Conservation (phyloP, 139 green algal species). For the Chlorella sp. region DNA sequence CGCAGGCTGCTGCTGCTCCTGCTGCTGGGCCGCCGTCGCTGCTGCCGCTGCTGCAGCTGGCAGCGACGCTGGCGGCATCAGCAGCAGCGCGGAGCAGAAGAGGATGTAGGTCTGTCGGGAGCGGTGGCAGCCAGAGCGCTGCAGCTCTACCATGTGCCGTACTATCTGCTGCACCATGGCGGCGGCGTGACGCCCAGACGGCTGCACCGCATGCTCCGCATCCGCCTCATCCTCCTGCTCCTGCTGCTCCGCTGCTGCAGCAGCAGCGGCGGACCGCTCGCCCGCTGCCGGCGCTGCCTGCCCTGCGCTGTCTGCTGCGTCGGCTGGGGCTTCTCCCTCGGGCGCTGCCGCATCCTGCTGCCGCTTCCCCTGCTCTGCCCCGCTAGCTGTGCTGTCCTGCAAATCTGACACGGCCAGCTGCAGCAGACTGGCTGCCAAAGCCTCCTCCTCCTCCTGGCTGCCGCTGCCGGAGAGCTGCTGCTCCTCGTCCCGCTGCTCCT, state of each 20-base stretch:
- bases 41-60: background rate
- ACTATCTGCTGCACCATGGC: constrained; percentile 24
- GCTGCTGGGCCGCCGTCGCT: background rate
- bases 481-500: background rate
- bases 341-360: background rate
- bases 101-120: constrained; percentile 53
- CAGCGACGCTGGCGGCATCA: background rate
- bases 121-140: constrained; percentile 24
- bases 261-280: too few species aligned
- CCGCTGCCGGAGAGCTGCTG: background rate
- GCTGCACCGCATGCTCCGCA: background rate
- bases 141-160: constrained; percentile 42
- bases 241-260: background rate
- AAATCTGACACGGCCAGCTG: background rate
- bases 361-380: background rate
- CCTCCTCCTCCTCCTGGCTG: background rate
- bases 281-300: background rate
- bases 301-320: background rate
- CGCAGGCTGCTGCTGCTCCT: background rate
- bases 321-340: background rate
- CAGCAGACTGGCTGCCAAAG: background rate
- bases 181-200: background rate
- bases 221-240: background rate
- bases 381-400: background rate
- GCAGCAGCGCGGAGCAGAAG: constrained; percentile 40